These are phyloP conservation scores for Hypoxylon cercidicola DNA, from an alignment of 495 filamentous ascomycete species.

Conservation along the genomic window DNA sequence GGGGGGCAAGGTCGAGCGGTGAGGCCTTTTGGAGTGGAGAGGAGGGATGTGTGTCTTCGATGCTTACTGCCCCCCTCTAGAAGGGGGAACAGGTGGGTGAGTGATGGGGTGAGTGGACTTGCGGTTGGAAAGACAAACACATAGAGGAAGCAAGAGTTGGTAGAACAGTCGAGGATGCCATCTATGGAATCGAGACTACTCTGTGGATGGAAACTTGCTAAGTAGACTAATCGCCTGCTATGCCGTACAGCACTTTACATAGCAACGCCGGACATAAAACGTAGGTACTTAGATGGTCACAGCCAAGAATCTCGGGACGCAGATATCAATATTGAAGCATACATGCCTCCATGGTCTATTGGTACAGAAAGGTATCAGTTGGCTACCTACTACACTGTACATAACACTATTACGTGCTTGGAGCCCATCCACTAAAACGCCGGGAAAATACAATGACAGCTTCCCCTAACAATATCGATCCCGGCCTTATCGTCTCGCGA, in stretches of 20 bases:
- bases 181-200: too few relatives aligned
- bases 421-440: constrained; percentile 24
- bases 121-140: too few relatives aligned
- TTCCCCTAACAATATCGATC: constrained; percentile 6
- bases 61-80: too few relatives aligned
- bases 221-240: too few relatives aligned
- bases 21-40: constrained; percentile 21
- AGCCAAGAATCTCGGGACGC: neutral
- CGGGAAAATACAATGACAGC: constrained; percentile 13
- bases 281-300: neutral
- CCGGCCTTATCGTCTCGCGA: neutral
- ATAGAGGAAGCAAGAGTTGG: too few relatives aligned
- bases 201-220: too few relatives aligned
- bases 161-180: too few relatives aligned
- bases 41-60: too few relatives aligned
- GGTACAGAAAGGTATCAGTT: constrained; percentile 32
- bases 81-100: too few relatives aligned
- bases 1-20: constrained; percentile 69
- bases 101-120: too few relatives aligned
- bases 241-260: too few relatives aligned
- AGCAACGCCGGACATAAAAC: neutral
- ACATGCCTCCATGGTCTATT: constrained; percentile 23
- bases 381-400: constrained; percentile 20
- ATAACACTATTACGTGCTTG: constrained; percentile 26
- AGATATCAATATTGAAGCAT: constrained; percentile 4